These are phyloP conservation scores for Aspergillus sparsus DNA, from an alignment of 495 filamentous ascomycete species.

Conservation along the genomic window DNA sequence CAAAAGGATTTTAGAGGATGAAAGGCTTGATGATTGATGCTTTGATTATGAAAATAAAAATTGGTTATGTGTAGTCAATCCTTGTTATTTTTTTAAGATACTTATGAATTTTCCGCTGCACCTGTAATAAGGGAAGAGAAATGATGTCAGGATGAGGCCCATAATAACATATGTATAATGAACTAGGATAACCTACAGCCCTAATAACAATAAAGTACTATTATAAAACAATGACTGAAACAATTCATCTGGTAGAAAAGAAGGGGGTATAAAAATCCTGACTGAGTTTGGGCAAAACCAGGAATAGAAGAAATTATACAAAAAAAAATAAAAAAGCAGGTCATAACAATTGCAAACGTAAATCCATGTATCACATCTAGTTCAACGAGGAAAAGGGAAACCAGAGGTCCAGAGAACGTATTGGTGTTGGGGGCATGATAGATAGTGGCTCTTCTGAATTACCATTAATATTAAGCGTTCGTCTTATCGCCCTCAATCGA, in stretches of 20 bases:
- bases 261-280: conserved; percentile 20
- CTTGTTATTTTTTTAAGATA: neutral
- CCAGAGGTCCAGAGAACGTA: conserved; percentile 6
- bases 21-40: neutral
- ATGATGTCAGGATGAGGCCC: too few species aligned
- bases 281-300: neutral
- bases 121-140: conserved; percentile 1
- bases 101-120: neutral
- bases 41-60: neutral
- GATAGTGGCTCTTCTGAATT: conserved; percentile 29
- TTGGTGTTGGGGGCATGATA: conserved; percentile 2
- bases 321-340: conserved; percentile 14
- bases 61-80: neutral
- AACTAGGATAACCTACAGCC: neutral
- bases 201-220: neutral
- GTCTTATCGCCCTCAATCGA: conserved; percentile 11
- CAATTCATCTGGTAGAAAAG: neutral
- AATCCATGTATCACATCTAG: conserved; percentile 6
- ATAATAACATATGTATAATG: neutral
- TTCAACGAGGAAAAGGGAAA: neutral
- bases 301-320: conserved; percentile 13
- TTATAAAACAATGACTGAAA: conserved; percentile 7
- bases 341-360: conserved; percentile 6
- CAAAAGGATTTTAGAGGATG: conserved; percentile 39
- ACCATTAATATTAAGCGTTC: conserved; percentile 45